These are phyloP conservation scores for Penicillium polonicum DNA, from an alignment of 2,329 filamentous ascomycete species.

Conservation along the genomic window DNA sequence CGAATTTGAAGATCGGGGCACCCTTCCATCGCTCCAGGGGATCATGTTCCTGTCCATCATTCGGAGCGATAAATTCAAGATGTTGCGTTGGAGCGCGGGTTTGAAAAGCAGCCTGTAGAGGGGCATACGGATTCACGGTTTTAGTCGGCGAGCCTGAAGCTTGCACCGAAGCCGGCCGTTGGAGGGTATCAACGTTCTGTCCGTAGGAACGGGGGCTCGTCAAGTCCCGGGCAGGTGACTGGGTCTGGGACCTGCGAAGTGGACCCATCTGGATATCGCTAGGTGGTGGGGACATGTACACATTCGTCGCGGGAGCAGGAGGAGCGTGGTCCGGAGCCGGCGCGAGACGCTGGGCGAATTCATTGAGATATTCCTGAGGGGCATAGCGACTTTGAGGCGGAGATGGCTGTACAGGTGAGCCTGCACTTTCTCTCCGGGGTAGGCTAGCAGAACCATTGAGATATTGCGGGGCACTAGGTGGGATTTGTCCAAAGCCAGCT, in stretches of 20 bases:
- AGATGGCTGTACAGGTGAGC: constrained; percentile 20
- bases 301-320: constrained; percentile 5
- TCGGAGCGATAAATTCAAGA: constrained; percentile 56
- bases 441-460: constrained; percentile 6
- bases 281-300: constrained; percentile 26
- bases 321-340: constrained; percentile 20
- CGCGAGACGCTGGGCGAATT: constrained; percentile 32
- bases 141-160: constrained; percentile 45
- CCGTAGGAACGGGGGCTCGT: constrained; percentile 48
- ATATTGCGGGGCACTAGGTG: constrained; percentile 14
- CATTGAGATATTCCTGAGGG: constrained; percentile 33
- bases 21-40: constrained; percentile 88
- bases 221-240: constrained; percentile 58
- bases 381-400: constrained; percentile 36
- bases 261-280: constrained; percentile 36
- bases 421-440: constrained; percentile 5
- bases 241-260: constrained; percentile 55
- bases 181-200: constrained; percentile 47
- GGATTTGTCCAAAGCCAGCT: constrained; percentile 22
- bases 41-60: constrained; percentile 62
- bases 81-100: constrained; percentile 49
- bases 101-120: constrained; percentile 34
- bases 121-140: constrained; percentile 37
- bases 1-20: constrained; percentile 81
- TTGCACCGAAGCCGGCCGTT: constrained; percentile 56